Evolutionary conservation across 208 protist species (phyloP).

Genomic region (Leishmania aethiopica): DNA sequence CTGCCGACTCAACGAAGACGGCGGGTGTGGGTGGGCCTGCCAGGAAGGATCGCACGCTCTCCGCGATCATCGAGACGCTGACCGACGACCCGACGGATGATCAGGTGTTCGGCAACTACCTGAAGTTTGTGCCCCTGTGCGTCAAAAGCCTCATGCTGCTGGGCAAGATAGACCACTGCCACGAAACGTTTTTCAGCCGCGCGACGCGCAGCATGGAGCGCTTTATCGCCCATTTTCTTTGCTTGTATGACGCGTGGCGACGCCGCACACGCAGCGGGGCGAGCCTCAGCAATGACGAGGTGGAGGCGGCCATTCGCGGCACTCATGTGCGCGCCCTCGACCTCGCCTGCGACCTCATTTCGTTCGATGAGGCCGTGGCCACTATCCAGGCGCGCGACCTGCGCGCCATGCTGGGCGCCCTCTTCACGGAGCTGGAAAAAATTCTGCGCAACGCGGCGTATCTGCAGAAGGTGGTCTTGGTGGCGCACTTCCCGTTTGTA

Average conservation of each 20-base stretch:
- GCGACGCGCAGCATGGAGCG: slow-evolving; percentile 64
- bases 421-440: slow-evolving; percentile 84
- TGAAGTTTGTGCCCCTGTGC: slow-evolving; percentile 79
- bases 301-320: slow-evolving; percentile 56
- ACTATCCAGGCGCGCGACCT: slow-evolving; percentile 65
- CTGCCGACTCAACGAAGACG: neutral
- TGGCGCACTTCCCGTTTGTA: slow-evolving; percentile 77
- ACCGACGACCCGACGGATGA: slow-evolving; percentile 65
- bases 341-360: slow-evolving; percentile 55
- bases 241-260: slow-evolving; percentile 76
- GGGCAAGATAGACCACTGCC: slow-evolving; percentile 61
- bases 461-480: slow-evolving; percentile 65
- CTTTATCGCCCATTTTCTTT: slow-evolving; percentile 75
- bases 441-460: slow-evolving; percentile 84
- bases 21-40: neutral
- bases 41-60: slow-evolving; percentile 31
- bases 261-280: slow-evolving; percentile 41
- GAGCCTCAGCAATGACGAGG: slow-evolving; percentile 33
- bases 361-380: slow-evolving; percentile 74
- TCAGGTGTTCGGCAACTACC: slow-evolving; percentile 50
- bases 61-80: slow-evolving; percentile 47
- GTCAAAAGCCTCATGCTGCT: slow-evolving; percentile 70
- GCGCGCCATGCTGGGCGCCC: slow-evolving; percentile 61
- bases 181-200: slow-evolving; percentile 75
- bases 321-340: slow-evolving; percentile 62